Evolutionary conservation across 2,329 filamentous ascomycete genomes (phyloP), one percentile per base, ranked within the genome.

Genomic region (Calcarisporium arbuscula): DNA sequence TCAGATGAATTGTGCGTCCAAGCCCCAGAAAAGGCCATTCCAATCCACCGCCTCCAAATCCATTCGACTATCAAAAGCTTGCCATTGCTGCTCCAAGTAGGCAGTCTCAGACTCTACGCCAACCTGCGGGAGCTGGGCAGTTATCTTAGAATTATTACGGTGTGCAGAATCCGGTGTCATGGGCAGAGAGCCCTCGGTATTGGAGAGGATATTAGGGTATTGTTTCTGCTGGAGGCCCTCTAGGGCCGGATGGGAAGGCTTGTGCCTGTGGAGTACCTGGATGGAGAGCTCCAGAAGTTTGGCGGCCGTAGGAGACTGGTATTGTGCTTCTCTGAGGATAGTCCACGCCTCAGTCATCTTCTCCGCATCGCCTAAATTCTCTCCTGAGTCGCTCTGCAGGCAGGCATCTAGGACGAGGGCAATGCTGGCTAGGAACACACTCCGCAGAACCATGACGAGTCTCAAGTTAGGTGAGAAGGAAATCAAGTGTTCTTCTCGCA

Each of bases 1-100:
- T 20, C 22, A 56, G 16, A 58, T 50, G 23, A 60, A 52, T 3
- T 56, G 52, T 14, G 56, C 48, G 29, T 60, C 57, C 16, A 60
- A 32, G 1, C 53, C 52, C 48, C 54, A 58, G 32, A 60, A 49
- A 11, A 60, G 34, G 28, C 48, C 50, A 25, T 60, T 56, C 54
- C 57, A 60, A 30, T 60, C 56, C 41, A 60, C 54, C 6, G 46
- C 46, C 28, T 60, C 53, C 16, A 60, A 31, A n/a, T 56, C 49
- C 47, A 55, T 52, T 14, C 48, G 47, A 0, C 48, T 46, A 18
- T 53, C 52, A 1, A 57, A 34, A 23, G 45, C 43, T 8, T 48
- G 46, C 45, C 51, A 47, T 28, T 48, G 46, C 27, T 48, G 45
- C 18, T 54, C 53, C 6, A 54, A 41, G 11, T 44, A 44, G 11